Evolutionary conservation across 768 basidiomycete genomes (phyloP), one percentile per base, ranked within the genome.

Genomic region (Coprinellus micaceus): DNA sequence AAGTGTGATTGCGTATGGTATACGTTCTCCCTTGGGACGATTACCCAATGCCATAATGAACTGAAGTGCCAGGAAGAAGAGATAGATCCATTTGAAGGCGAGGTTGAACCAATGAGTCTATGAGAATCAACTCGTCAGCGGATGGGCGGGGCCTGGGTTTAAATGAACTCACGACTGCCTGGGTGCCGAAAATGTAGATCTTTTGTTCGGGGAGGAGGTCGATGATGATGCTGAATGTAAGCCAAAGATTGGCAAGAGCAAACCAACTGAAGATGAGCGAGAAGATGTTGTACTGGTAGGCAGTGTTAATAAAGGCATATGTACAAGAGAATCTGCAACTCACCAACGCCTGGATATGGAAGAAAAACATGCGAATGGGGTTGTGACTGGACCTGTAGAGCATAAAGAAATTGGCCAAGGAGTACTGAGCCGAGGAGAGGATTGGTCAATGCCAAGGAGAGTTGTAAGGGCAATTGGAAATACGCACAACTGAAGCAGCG

Each of bases 181-280:
- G 72, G 28, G 84, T 94, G 41, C 91, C 92, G 60, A 97, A 97
- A 52, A 94, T 73, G 45, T 75, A 58, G 56, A 84, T 57, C 53
- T 67, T 79, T 71, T 22, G 61, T 51, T 49, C 49, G 43, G 89
- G 88, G 12, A 94, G 77, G 43, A 97, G 80, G 65, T 94, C 85
- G 78, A 96, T 91, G 70, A 97, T 92, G 73, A 97, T 96, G 60
- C 86, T 86, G 79, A 96, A 96, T 21, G 91, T 95, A 57, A 97
- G 75, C 91, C 92, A 96, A 39, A 95, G 75, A 66, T 95, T 95
- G 61, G 92, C 93, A 57, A 95, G 70, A 4, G 91, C 86, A 72
- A 97, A 97, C 92, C 93, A 98, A 6, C 89, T 86, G 75, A 98
- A 95, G 63, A 95, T 63, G 59, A 98, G 77, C 30, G 82, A 86